Base-by-base conservation (phyloP, 225 moss, liverwort and hornwort species). In the Physcomitrium patens region DNA sequence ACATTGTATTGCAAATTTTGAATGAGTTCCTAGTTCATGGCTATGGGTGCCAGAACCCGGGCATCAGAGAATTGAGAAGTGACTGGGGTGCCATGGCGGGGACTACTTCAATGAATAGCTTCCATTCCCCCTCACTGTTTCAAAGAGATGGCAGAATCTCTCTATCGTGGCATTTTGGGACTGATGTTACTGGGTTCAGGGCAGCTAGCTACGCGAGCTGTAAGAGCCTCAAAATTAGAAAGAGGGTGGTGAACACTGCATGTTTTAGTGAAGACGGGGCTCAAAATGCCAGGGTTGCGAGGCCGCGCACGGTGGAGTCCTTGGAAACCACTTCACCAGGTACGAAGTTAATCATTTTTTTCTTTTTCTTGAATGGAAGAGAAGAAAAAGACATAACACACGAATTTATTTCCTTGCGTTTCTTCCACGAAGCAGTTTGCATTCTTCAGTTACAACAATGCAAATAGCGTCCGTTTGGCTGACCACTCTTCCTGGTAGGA, bases 271-370 rank as follows among this genome's bases (percentile, higher is more conserved):
- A 74, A 28, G 80, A 82, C 20, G 70, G 67, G 3, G 49, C 26
- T 47, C 49, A 59, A 13, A 74, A 69, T 53, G 73, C 50, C 43
- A 78, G 73, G 56, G 70, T 76, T 56, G 71, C 87, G 19, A 79
- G 84, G 79, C 74, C 77, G 53, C 79, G 84, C 47, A 74, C 77
- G 10, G 74, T 81, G 9, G 87, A 87, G 63, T 72, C 81, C 31
- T 58, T 84, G 77, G 82, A 87, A 64, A 79, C 79, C 13, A 47
- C 79, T 71, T 69, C 87, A 78, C 46, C 72, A 71, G 79, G 82
- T 80, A 49, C 11, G 50, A 9, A 49, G 18, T 10, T 45, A 45
- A 12, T 24, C 69, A 50, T 12, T 44, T 44, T 43, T 45, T 37
- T 37, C 5, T 7, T 37, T 2, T 37, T 37, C 5, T 37, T 37